Evolutionary conservation across 345 rosid species (phyloP).

Genomic region (Rubroshorea leprosula): DNA sequence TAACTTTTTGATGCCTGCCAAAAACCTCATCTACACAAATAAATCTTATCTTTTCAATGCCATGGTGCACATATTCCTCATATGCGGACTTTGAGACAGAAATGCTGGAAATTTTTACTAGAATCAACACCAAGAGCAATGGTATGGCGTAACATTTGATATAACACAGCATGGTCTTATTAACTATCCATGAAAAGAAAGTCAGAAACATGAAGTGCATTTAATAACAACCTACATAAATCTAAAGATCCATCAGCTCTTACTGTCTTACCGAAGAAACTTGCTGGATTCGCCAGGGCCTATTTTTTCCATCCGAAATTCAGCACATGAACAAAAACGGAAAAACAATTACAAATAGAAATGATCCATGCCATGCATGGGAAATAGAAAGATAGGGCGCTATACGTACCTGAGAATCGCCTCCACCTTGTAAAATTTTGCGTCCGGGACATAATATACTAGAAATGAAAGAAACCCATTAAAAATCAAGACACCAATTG

Average conservation of each 20-base stretch:
- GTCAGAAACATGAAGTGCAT: too few relatives aligned
- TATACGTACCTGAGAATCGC: slow-evolving; percentile 63
- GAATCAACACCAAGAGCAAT: too few relatives aligned
- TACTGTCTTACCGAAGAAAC: slow-evolving; percentile 91
- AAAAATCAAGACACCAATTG: background rate
- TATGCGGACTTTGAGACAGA: too few relatives aligned
- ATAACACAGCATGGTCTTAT: too few relatives aligned
- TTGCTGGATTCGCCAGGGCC: slow-evolving; percentile 80
- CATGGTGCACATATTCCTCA: too few relatives aligned
- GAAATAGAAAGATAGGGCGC: background rate
- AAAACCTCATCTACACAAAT: too few relatives aligned
- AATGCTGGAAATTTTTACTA: too few relatives aligned
- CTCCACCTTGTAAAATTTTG: slow-evolving; percentile 81
- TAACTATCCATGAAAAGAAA: too few relatives aligned
- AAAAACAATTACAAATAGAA: background rate
- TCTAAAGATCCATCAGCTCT: slow-evolving; percentile 16
- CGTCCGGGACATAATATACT: slow-evolving; percentile 56
- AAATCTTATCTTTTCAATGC: too few relatives aligned
- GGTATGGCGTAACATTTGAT: too few relatives aligned
- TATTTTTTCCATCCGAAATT: slow-evolving; percentile 23
- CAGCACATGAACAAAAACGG: slow-evolving; percentile 16
- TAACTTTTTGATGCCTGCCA: too few relatives aligned
- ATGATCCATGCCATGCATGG: background rate
- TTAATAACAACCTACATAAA: background rate
- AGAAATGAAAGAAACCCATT: slow-evolving; percentile 8